A percentile compares a stretch with the other conserved stretches of the same genome.
Conservation (phyloP, 192 early-diverging fungal genomes). For the Podila verticillata region DNA sequence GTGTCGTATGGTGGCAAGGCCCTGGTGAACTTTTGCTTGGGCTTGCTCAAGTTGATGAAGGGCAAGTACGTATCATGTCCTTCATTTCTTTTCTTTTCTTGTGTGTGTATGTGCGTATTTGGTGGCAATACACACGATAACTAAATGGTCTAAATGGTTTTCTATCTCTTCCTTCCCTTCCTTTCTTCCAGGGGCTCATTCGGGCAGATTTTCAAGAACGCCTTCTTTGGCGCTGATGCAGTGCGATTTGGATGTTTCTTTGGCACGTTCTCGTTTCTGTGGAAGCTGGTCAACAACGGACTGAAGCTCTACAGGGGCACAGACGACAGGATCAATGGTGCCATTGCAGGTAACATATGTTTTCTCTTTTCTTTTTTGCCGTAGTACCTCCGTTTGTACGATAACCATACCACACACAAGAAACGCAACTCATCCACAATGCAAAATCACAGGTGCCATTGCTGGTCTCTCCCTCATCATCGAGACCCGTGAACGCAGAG, state of each 20-base stretch:
- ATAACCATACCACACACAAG: too few relatives aligned
- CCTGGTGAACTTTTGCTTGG: constrained; percentile 41
- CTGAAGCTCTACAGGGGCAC: constrained; percentile 58
- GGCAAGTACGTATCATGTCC: constrained; percentile 24
- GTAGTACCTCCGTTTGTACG: not conserved
- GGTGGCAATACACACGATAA: not conserved
- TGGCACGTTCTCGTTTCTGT: constrained; percentile 77
- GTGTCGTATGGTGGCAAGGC: constrained; percentile 41
- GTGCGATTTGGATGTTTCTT: constrained; percentile 77
- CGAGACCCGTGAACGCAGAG: constrained; percentile 61
- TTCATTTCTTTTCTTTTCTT: not conserved
- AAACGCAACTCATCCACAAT: not conserved
- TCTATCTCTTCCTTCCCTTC: too few relatives aligned
- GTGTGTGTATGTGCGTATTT: not conserved
- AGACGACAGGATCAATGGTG: constrained; percentile 66
- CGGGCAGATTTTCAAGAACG: constrained; percentile 15
- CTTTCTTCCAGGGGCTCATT: constrained; percentile 16
- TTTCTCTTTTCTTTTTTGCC: not conserved
- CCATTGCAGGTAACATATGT: constrained; percentile 53
- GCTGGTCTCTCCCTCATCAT: constrained; percentile 61
- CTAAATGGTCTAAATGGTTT: too few relatives aligned
- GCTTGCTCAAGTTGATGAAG: constrained; percentile 49
- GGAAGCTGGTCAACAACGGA: constrained; percentile 77
- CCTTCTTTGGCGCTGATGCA: constrained; percentile 65
- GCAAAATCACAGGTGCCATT: constrained; percentile 47